These are phyloP conservation scores for Exophiala calicioides DNA, from an alignment of 2,329 filamentous ascomycete genomes.

Conservation along the genomic window DNA sequence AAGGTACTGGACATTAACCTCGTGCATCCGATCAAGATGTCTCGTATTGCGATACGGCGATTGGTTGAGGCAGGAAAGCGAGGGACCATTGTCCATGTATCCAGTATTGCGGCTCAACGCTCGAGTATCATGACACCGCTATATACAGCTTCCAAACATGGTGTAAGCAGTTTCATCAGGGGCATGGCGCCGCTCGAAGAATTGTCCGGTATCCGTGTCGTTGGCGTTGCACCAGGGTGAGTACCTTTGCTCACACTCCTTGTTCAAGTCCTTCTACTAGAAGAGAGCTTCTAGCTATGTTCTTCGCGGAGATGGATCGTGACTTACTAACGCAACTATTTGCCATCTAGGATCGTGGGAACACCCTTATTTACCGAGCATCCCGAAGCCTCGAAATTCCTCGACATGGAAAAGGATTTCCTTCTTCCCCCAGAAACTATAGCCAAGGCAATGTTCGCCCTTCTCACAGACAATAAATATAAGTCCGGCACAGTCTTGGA, in stretches of 20 bases:
- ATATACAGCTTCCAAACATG: constrained; percentile 52
- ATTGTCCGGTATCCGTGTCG: constrained; percentile 55
- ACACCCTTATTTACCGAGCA: constrained; percentile 64
- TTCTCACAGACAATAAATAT: constrained; percentile 52
- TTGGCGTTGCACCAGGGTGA: constrained; percentile 57
- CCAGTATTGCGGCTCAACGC: constrained; percentile 48
- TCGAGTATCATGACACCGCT: constrained; percentile 43
- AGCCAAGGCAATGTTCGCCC: constrained; percentile 57
- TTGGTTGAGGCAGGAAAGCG: background rate
- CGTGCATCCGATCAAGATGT: constrained; percentile 53
- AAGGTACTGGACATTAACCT: constrained; percentile 52
- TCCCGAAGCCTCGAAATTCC: constrained; percentile 57
- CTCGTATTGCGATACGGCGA: constrained; percentile 47
- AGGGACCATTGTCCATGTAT: constrained; percentile 45
- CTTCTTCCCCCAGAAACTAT: constrained; percentile 63
- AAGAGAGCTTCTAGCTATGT: no score
- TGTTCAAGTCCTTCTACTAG: no score
- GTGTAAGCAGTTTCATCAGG: constrained; percentile 50
- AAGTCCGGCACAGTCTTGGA: constrained; percentile 55
- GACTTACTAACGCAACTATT: no score
- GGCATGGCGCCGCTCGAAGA: constrained; percentile 52
- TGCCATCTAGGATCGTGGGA: constrained; percentile 59
- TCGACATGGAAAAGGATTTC: constrained; percentile 49
- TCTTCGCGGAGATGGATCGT: no score
- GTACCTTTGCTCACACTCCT: background rate